Evolutionary conservation across 2,329 filamentous ascomycete species (phyloP), one percentile per base, ranked within the genome.

Genomic region (Sarocladium oryzae): DNA sequence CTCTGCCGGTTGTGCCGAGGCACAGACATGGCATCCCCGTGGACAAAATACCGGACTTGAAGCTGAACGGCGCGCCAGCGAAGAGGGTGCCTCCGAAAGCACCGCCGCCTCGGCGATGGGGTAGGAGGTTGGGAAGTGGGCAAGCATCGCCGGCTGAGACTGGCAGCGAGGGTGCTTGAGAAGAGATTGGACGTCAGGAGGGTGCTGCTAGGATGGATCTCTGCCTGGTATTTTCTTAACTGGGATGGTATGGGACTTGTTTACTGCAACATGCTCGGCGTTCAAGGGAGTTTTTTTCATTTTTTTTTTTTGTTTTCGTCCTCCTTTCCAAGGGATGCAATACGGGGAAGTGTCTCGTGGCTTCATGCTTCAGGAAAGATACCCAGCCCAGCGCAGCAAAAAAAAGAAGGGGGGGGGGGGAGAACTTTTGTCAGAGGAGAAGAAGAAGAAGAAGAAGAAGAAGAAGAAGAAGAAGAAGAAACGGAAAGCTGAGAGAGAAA

Each of bases 21-120:
- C 78, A 82, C 54, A 69, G 76, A 2, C 78, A 82, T 53, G 79
- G 79, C 7, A 64, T 71, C 4, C 75, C 75, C 2, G 67, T 72
- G 45, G 58, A 66, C 10, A 67, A 67, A 26, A 61, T 63, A 51
- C 60, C 62, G 30, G 67, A 59, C 40, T 24, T 59, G 16, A 59
- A 61, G 28, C 45, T 58, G 28, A 66, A 65, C 36, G 64, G 62
- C 2, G 53, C 24, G 21, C 21, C 50, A 20, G 11, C 56, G 15
- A 75, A 74, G 57, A 74, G 69, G 56, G 62, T 67, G 16, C 72
- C 72, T 2, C 72, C 72, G 1, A 73, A 74, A 56, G 69, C 71
- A 49, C 72, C 72, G 15, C 72, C 72, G 8, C 75, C 75, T 5
- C 66, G 75, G 55, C 65, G 74, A 36, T 68, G 65, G 54, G 73